Percentiles rank a stretch among this genome's conserved stretches.
phyloP scores from a whole-genome alignment of 441 rosid genomes.

The Pelargonium citronellum region DNA sequence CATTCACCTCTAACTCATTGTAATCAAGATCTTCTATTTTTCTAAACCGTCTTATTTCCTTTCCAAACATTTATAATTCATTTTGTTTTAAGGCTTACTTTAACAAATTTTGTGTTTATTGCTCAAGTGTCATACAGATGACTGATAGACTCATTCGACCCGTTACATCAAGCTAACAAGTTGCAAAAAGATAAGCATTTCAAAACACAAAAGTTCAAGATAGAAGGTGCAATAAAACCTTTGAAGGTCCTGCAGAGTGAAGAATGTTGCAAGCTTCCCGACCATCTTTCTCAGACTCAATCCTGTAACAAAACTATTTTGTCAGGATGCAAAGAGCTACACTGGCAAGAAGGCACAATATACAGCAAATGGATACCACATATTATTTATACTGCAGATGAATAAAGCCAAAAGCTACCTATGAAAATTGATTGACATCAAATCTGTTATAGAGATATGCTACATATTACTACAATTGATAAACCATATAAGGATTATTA shows the following conservation, averaged over 20 bases:
- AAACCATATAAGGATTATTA: no score
- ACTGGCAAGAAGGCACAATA: constrained; percentile 9
- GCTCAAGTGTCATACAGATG: no score
- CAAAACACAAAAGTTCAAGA: constrained; percentile 15
- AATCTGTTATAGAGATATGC: background rate
- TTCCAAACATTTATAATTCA: no score
- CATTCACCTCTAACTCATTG: no score
- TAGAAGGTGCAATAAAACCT: constrained; percentile 39
- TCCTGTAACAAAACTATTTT: constrained; percentile 44
- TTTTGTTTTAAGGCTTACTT: no score
- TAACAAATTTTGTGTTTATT: no score
- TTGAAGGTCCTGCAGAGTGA: constrained; percentile 93
- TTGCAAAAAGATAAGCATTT: background rate
- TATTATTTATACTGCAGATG: background rate
- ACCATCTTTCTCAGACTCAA: constrained; percentile 74
- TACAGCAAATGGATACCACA: background rate
- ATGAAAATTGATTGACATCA: background rate
- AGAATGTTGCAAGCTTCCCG: constrained; percentile 84
- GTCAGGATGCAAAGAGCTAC: constrained; percentile 19
- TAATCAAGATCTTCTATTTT: no score
- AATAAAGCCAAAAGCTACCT: background rate
- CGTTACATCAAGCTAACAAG: background rate
- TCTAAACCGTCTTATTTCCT: no score
- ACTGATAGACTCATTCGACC: no score
- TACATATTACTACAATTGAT: background rate